Evolutionary conservation across 1,139 yeast species (phyloP), one percentile per base, ranked within the genome.

Genomic region (Komagataea norvegica): DNA sequence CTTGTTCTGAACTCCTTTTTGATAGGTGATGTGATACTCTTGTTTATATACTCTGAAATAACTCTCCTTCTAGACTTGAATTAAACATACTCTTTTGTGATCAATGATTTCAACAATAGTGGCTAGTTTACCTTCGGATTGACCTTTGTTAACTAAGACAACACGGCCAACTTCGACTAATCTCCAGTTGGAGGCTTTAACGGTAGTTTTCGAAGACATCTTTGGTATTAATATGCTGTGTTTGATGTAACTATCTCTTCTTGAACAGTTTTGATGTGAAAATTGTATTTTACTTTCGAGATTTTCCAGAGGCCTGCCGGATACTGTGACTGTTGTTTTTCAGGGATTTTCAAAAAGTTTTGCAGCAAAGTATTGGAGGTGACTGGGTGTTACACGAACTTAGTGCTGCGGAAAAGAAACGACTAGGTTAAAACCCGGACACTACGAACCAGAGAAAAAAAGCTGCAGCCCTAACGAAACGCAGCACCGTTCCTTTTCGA

Each of bases 91-190:
- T 77, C 96, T 86, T 83, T 86, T 88, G 80, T 89, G 96, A 79
- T 93, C 97, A 67, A 93, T 86, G 75, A 93, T 87, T 79, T 93
- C 98, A 64, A 88, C 96, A 64, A 89, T 79, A 67, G 94, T 75
- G 64, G 96, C 97, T 67, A 89, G 77, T 74, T 85, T 83, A 64
- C 86, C 86, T 51, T 76, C 67, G 59, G 61, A 63, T 52, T 67
- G 64, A 52, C 83, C 82, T 74, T 79, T 75, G 79, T 79, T 72
- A 69, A 91, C 68, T 67, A 89, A 83, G 72, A 89, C 96, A 68
- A 93, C 87, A 78, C 98, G 96, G 70, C 99, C 99, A 67, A 89
- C 85, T 79, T 91, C 96, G 70, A 93, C 98, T 69, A 78, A 82
- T 84, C 96, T 87, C 97, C 96, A 89, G 89, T 85, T 86, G 72